Evolutionary conservation across 2,329 filamentous ascomycete species (phyloP), one percentile per base, ranked within the genome.

Genomic region (Bisporella sp.): DNA sequence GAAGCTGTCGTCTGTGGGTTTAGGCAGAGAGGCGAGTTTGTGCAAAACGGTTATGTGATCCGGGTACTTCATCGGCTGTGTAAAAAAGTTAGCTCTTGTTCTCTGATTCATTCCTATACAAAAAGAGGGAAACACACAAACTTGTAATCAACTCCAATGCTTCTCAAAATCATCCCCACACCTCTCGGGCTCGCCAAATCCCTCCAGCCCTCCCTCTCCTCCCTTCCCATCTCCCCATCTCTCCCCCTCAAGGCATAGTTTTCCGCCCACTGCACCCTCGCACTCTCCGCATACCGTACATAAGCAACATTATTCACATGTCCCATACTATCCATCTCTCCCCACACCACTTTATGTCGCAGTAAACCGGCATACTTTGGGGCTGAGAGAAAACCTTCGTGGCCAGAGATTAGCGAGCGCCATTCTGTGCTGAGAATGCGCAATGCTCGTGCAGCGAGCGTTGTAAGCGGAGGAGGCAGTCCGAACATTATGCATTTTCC

Each of bases 261-360:
- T 50, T 75, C 74, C 30, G 83, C 76, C 85, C 87, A 95, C 61
- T 90, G 88, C 32, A 92, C 79, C 35, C 91, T 79, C 4, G 83
- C 84, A 5, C 85, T 84, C 66, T 96, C 91, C 35, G 89, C 89
- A 66, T 88, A 95, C 54, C 86, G 79, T 59, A 87, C 83, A 67
- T 95, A 95, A 57, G 79, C 81, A 55, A 91, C 83, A 60, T 95
- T 95, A 66, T 95, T 96, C 45, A 96, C 85, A 67, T 96, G 89
- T 45, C 82, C 77, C 77, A 81, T 80, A 58, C 67, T 70, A 57
- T 81, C 87, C 85, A 90, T 89, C 66, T 96, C 89, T 31, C 89
- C 90, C 89, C 88, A 95, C 0, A 81, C 82, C 29, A 95, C 84
- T 56, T 76, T 74, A 53, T 88, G 82, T 48, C 76, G 72, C 55